Base-by-base conservation (phyloP, 805 yeast species). In the Schizosaccharomyces octosporus region DNA sequence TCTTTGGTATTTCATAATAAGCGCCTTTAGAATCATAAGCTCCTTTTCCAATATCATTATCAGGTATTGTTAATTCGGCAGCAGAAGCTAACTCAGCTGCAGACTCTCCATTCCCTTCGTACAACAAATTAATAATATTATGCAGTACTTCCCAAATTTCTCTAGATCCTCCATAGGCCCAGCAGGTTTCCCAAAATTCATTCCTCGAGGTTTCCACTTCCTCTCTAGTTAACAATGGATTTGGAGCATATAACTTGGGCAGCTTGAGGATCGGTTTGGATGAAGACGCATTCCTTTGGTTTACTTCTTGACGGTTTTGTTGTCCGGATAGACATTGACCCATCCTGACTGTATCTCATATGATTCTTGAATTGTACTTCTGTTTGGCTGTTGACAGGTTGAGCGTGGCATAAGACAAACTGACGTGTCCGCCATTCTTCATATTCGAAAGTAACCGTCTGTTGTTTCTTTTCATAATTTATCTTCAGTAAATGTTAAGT, bases 131-230 rank as follows among this genome's bases (percentile, higher is more conserved):
- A n/a, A 58, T 42, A 1, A 41, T 42, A 1, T 15, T n/a, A 13
- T n/a, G 58, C 11, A 58, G 29, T 5, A n/a, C 27, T 21, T 42
- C 32, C 60, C 60, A 58, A 24, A 58, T 41, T 17, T 58, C 45
- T n/a, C 21, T 39, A 19, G 32, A 24, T n/a, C 60, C 60, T 19
- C 31, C 43, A 39, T 58, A 58, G 6, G 60, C 45, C 31, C 48
- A 27, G 21, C 48, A 36, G n/a, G 60, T 58, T 41, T 58, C 60
- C 60, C 60, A 58, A 39, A 58, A 58, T 27, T 31, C 60, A 42
- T 24, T 27, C 17, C 60, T 45, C 21, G 27, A 24, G 21, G 27
- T 24, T 24, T 55, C 51, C 27, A 45, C 51, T 45, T 45, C 51
- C 17, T 45, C 51, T 45, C 27, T 45, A 7, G 51, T 45, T 24